phyloP scores from a whole-genome alignment of 2,329 filamentous ascomycete genomes.

The Leptographium flavum region DNA sequence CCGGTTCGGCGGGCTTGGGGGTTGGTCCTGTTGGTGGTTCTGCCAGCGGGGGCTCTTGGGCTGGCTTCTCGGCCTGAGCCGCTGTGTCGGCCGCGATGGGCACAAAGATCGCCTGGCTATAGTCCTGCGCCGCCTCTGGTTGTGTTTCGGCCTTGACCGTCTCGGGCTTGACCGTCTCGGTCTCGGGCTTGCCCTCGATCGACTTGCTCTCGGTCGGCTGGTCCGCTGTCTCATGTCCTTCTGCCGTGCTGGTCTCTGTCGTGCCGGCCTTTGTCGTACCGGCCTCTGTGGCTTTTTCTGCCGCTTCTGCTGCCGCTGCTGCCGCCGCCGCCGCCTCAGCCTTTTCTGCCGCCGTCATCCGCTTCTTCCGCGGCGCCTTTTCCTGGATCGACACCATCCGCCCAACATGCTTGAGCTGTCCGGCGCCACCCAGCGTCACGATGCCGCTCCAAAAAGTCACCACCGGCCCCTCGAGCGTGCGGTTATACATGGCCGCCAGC shows the following conservation, averaged over 20 bases:
- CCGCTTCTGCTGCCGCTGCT: slow-evolving; percentile 13
- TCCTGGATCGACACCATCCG: slow-evolving; percentile 49
- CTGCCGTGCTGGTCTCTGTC: slow-evolving; percentile 3
- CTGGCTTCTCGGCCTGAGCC: background rate
- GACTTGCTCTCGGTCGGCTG: background rate
- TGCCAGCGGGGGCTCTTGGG: background rate
- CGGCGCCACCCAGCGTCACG: slow-evolving; percentile 58
- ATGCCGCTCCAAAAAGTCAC: slow-evolving; percentile 91
- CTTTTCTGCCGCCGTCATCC: slow-evolving; percentile 21
- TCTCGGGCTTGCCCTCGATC: background rate
- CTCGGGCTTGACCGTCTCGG: background rate
- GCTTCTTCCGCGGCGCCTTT: slow-evolving; percentile 38
- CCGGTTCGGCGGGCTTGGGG: background rate
- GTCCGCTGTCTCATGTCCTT: background rate
- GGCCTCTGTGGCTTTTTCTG: background rate
- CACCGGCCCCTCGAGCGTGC: slow-evolving; percentile 76
- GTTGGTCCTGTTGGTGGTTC: background rate
- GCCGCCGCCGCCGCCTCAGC: slow-evolving; percentile 4
- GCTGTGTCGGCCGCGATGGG: slow-evolving; percentile 5
- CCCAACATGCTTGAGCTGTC: slow-evolving; percentile 57
- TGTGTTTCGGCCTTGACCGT: background rate
- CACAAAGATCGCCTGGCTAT: slow-evolving; percentile 6
- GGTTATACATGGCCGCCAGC: slow-evolving; percentile 75
- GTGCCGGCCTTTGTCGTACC: background rate
- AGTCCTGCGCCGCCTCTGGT: background rate